Evolutionary conservation across 768 basidiomycete genomes (phyloP).

Genomic region (Tephrocybe rancida): DNA sequence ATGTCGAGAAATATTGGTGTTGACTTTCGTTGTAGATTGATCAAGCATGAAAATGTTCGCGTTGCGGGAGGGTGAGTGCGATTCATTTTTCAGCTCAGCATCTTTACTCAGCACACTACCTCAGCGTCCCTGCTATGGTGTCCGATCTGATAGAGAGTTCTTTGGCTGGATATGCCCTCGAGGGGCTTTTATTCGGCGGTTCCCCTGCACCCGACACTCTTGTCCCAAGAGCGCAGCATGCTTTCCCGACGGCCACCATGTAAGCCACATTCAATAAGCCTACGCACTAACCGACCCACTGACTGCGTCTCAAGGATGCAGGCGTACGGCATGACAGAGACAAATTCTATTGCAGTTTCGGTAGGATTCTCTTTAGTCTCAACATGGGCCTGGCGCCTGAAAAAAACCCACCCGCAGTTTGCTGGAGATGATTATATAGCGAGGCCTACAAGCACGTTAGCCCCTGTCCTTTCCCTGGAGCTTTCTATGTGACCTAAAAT

Average conservation of each 20-base stretch:
- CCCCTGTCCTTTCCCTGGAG: neutral
- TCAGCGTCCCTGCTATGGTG: slow-evolving; percentile 66
- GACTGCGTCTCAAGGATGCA: slow-evolving; percentile 39
- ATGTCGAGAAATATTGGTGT: neutral
- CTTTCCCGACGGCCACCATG: slow-evolving; percentile 50
- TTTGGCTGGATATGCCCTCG: slow-evolving; percentile 45
- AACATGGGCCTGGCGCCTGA: neutral
- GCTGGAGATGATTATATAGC: slow-evolving; percentile 62
- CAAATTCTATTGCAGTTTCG: slow-evolving; percentile 57
- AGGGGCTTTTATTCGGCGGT: slow-evolving; percentile 55
- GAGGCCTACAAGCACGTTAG: slow-evolving; percentile 55
- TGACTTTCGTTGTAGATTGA: slow-evolving; percentile 33
- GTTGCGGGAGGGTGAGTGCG: slow-evolving; percentile 54
- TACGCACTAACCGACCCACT: neutral
- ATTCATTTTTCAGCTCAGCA: neutral
- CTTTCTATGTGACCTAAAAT: neutral
- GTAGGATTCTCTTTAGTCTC: slow-evolving; percentile 23
- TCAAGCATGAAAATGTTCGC: slow-evolving; percentile 53
- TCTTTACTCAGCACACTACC: neutral
- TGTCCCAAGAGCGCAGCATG: slow-evolving; percentile 42
- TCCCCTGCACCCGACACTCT: slow-evolving; percentile 52
- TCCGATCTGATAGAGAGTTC: slow-evolving; percentile 58
- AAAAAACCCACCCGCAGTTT: slow-evolving; percentile 22
- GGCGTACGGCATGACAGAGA: slow-evolving; percentile 63
- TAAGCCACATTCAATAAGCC: slow-evolving; percentile 25